Percentiles rank a stretch among this genome's conserved stretches.
Conservation (phyloP, 2,329 filamentous ascomycete species). For the Pseudocercospora cruenta region DNA sequence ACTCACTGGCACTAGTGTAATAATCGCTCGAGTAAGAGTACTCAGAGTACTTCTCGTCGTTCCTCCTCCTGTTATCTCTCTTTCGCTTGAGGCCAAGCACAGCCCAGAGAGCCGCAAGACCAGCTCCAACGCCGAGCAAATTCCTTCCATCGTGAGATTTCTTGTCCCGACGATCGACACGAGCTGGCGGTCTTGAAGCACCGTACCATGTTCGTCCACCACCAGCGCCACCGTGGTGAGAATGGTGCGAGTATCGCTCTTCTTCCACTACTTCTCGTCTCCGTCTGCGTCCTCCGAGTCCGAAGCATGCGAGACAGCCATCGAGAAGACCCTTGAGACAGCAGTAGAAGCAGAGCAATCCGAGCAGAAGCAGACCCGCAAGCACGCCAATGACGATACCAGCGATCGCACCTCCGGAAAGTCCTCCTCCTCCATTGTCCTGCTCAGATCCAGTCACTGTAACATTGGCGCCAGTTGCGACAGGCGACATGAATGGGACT, state of each 20-base stretch:
- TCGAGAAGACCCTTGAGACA: conserved; percentile 60
- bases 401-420: conserved; percentile 75
- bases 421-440: conserved; percentile 41
- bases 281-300: conserved; percentile 55
- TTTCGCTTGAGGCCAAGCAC: conserved; percentile 51
- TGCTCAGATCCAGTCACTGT: conserved; percentile 42
- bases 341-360: conserved; percentile 76
- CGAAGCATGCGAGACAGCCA: conserved; percentile 63
- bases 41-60: conserved; percentile 48
- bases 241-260: conserved; percentile 61
- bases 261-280: conserved; percentile 63
- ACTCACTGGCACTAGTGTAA: conserved; percentile 54
- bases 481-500: conserved; percentile 55
- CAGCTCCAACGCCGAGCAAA: conserved; percentile 45
- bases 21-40: conserved; percentile 50
- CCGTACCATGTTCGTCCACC: conserved; percentile 54
- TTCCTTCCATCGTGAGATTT: conserved; percentile 39
- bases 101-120: conserved; percentile 49
- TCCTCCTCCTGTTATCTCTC: conserved; percentile 39
- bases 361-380: conserved; percentile 66
- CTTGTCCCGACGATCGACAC: conserved; percentile 42
- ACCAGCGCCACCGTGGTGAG: conserved; percentile 47
- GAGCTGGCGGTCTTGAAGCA: conserved; percentile 36
- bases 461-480: conserved; percentile 56
- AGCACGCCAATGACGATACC: conserved; percentile 78